These are phyloP conservation scores for Xylaria sp. DNA, from an alignment of 2,329 filamentous ascomycete genomes.

Conservation along the genomic window DNA sequence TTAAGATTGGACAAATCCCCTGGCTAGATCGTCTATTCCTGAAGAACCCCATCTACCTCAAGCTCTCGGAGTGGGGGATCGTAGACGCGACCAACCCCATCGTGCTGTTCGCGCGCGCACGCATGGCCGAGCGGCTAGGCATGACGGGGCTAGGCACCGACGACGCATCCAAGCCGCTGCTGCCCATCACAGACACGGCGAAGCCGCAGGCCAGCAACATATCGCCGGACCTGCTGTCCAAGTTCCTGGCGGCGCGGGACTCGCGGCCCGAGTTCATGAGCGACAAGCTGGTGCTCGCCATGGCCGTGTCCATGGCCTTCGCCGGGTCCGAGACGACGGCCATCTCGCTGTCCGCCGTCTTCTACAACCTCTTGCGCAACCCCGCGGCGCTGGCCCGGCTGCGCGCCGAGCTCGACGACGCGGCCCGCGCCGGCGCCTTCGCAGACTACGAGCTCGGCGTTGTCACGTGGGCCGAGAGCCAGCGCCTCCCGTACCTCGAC, in stretches of 20 bases:
- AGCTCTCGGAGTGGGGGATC: slow-evolving; percentile 73
- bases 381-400: slow-evolving; percentile 65
- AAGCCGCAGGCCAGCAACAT: slow-evolving; percentile 38
- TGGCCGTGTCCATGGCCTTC: slow-evolving; percentile 77
- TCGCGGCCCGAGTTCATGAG: slow-evolving; percentile 77
- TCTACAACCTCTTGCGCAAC: slow-evolving; percentile 78
- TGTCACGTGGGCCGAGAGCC: slow-evolving; percentile 75
- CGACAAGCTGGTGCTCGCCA: slow-evolving; percentile 73
- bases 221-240: slow-evolving; percentile 71
- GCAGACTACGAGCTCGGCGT: slow-evolving; percentile 64
- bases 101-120: slow-evolving; percentile 74
- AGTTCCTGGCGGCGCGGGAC: slow-evolving; percentile 75
- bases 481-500: slow-evolving; percentile 78
- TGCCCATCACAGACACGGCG: slow-evolving; percentile 52
- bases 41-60: slow-evolving; percentile 79
- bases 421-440: slow-evolving; percentile 62
- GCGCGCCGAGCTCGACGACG: slow-evolving; percentile 70
- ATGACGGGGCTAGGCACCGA: slow-evolving; percentile 52
- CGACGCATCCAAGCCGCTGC: slow-evolving; percentile 49
- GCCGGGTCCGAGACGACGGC: slow-evolving; percentile 84
- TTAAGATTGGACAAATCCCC: slow-evolving; percentile 77
- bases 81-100: slow-evolving; percentile 77
- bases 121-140: slow-evolving; percentile 71
- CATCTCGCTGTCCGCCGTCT: slow-evolving; percentile 75
- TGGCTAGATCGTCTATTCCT: slow-evolving; percentile 74